Percentiles rank a stretch among this genome's conserved stretches.
Conservation (phyloP, 495 filamentous ascomycete species). For the Pyronema omphalodes region DNA sequence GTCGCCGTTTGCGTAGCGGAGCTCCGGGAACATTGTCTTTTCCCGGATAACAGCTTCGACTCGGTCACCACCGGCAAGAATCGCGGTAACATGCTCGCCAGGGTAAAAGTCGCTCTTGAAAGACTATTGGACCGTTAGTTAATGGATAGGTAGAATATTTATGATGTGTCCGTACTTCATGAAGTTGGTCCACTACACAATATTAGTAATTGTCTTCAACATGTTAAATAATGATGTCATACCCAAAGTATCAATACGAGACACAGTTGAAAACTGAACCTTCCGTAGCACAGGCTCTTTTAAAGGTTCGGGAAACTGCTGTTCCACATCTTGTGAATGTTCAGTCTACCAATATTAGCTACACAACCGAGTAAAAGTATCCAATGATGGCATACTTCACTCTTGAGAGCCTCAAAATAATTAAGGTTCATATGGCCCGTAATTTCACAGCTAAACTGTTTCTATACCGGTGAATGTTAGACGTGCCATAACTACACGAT, state of each 20-base stretch:
- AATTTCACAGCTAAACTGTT: constrained; percentile 83
- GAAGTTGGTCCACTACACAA: constrained; percentile 43
- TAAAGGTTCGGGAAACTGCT: constrained; percentile 74
- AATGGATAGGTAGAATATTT: not conserved
- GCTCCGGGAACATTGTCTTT: constrained; percentile 58
- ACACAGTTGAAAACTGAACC: constrained; percentile 80
- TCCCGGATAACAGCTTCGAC: constrained; percentile 65
- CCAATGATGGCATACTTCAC: constrained; percentile 51
- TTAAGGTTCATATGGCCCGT: constrained; percentile 80
- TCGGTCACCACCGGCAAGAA: constrained; percentile 49
- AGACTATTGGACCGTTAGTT: constrained; percentile 38
- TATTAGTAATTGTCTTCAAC: not conserved
- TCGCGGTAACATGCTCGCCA: constrained; percentile 64
- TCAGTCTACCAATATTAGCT: constrained; percentile 37
- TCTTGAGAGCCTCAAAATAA: constrained; percentile 86
- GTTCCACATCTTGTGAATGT: constrained; percentile 74
- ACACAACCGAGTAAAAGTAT: not conserved
- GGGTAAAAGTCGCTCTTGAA: constrained; percentile 91
- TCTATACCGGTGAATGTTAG: constrained; percentile 30
- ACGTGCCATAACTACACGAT: not conserved
- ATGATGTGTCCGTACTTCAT: constrained; percentile 33
- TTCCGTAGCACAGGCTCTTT: constrained; percentile 77
- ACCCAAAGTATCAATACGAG: constrained; percentile 81
- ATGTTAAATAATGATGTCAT: constrained; percentile 19
- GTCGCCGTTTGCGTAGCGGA: constrained; percentile 27